Conservation (phyloP, 2,329 filamentous ascomycete species). For the Claviceps purpurea region DNA sequence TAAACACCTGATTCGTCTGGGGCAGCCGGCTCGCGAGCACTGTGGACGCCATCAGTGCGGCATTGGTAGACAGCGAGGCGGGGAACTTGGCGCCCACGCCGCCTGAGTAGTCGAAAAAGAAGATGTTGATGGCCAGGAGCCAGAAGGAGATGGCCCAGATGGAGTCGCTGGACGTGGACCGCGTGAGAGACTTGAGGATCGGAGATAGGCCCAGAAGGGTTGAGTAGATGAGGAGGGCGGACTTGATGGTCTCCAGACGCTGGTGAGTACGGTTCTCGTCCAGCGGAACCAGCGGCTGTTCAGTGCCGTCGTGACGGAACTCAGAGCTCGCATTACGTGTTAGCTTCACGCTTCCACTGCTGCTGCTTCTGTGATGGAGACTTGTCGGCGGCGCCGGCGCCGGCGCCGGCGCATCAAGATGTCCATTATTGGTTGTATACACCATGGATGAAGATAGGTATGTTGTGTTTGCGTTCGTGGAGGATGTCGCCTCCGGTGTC, state of each 20-base stretch:
- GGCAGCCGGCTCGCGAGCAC: slow-evolving; percentile 83
- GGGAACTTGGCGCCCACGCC: slow-evolving; percentile 50
- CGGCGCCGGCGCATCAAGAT: slow-evolving; percentile 28
- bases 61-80: slow-evolving; percentile 77
- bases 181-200: slow-evolving; percentile 91
- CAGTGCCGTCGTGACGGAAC: slow-evolving; percentile 10
- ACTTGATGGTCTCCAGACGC: slow-evolving; percentile 72
- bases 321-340: slow-evolving; percentile 18
- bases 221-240: slow-evolving; percentile 82
- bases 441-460: neutral
- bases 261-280: slow-evolving; percentile 32
- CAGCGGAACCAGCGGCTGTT: slow-evolving; percentile 15
- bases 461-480: slow-evolving; percentile 25
- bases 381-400: slow-evolving; percentile 37
- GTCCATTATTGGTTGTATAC: slow-evolving; percentile 17
- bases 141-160: slow-evolving; percentile 97
- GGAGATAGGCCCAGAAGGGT: slow-evolving; percentile 84
- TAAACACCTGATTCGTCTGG: slow-evolving; percentile 88
- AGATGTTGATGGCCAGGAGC: slow-evolving; percentile 88
- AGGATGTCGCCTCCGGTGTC: slow-evolving; percentile 27
- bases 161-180: slow-evolving; percentile 80
- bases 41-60: slow-evolving; percentile 89
- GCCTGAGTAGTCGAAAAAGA: slow-evolving; percentile 93
- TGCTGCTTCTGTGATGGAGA: slow-evolving; percentile 3
- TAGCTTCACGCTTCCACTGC: slow-evolving; percentile 5